Evolutionary conservation across 768 basidiomycete genomes (phyloP).

Genomic region (Suillus spraguei): DNA sequence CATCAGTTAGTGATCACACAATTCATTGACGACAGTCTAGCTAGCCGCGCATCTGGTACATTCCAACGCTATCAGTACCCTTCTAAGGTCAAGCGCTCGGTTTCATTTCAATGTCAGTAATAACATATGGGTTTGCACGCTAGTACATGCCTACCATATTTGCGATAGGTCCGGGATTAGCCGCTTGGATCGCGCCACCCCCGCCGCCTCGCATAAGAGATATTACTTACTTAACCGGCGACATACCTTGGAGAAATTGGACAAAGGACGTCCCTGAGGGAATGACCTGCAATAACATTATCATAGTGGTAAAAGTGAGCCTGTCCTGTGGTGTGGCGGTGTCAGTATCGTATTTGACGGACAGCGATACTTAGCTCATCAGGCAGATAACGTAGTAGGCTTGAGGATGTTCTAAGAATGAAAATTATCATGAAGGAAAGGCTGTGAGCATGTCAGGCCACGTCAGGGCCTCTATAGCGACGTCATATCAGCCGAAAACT

Average conservation of each 20-base stretch:
- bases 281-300: slow-evolving; percentile 39
- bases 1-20: background rate
- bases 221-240: slow-evolving; percentile 21
- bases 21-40: background rate
- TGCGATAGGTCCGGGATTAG: background rate
- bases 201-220: slow-evolving; percentile 36
- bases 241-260: slow-evolving; percentile 54
- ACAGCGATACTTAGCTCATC: background rate
- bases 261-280: slow-evolving; percentile 45
- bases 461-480: background rate
- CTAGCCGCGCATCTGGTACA: no score
- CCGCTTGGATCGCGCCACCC: slow-evolving; percentile 2
- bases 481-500: background rate
- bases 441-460: background rate
- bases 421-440: background rate
- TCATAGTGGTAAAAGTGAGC: background rate
- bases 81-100: background rate
- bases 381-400: background rate
- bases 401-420: background rate
- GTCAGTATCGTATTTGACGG: background rate
- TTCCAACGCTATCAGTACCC: background rate
- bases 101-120: background rate
- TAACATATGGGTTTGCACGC: background rate
- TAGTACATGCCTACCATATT: background rate
- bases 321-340: background rate